A percentile compares a stretch with the other conserved stretches of the same genome.
These are phyloP conservation scores for Bruguiera parviflora DNA, from an alignment of 345 rosid genomes.

Conservation along the genomic window DNA sequence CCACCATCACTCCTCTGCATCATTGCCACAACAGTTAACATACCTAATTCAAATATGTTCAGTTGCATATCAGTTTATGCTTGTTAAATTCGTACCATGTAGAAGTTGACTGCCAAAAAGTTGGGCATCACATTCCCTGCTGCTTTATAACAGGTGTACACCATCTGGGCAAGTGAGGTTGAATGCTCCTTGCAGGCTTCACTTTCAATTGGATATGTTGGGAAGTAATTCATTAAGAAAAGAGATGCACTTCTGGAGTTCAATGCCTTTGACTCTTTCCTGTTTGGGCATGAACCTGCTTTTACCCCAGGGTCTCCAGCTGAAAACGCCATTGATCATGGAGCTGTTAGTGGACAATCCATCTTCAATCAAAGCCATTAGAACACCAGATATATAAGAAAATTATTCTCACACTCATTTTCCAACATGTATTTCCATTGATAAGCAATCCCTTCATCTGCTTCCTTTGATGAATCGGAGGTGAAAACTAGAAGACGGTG, in stretches of 20 bases:
- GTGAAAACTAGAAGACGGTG: conserved; percentile 85
- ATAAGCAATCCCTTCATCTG: conserved; percentile 95
- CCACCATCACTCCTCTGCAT: conserved; percentile 96
- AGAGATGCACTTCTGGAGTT: conserved; percentile 72
- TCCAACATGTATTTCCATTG: conserved; percentile 94
- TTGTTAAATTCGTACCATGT: conserved; percentile 57
- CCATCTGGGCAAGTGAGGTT: conserved; percentile 75
- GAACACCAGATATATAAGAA: background rate
- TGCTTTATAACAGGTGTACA: conserved; percentile 77
- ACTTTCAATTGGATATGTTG: conserved; percentile 69
- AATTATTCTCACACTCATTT: conserved; percentile 62
- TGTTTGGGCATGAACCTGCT: conserved; percentile 77
- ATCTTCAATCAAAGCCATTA: background rate
- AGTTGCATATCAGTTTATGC: conserved; percentile 2
- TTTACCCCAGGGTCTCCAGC: conserved; percentile 98
- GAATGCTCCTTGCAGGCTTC: conserved; percentile 98
- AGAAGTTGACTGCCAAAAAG: conserved; percentile 91
- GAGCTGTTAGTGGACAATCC: conserved; percentile 13
- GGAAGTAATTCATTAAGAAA: conserved; percentile 86
- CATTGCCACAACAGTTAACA: conserved; percentile 18
- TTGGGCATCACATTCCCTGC: conserved; percentile 83
- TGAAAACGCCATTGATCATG: conserved; percentile 32
- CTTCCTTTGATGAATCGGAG: conserved; percentile 88
- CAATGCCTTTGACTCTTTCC: conserved; percentile 77
- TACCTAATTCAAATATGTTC: background rate